Evolutionary conservation across 495 filamentous ascomycete genomes (phyloP).

Genomic region (Podospora australis): DNA sequence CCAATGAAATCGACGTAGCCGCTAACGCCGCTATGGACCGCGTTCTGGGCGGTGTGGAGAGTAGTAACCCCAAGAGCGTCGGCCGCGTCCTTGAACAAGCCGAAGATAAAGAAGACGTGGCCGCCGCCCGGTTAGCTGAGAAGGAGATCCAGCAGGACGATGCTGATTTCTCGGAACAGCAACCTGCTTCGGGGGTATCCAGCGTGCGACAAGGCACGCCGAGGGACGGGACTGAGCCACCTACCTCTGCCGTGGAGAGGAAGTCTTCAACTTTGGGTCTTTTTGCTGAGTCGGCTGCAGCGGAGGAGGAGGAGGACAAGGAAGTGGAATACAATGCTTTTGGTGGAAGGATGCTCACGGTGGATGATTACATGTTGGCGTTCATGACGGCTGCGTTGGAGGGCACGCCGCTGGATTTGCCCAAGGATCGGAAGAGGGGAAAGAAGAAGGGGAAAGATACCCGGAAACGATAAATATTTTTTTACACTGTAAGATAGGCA

Average conservation of each 20-base stretch:
- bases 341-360: conserved; percentile 49
- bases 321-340: conserved; percentile 50
- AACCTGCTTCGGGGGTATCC: conserved; percentile 40
- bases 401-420: conserved; percentile 70
- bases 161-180: conserved; percentile 83
- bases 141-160: conserved; percentile 86
- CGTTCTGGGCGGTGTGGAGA: conserved; percentile 59
- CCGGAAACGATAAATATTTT: conserved; percentile 9
- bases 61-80: conserved; percentile 38
- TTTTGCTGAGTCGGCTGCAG: conserved; percentile 31
- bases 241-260: neutral
- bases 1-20: conserved; percentile 55
- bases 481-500: too few relatives aligned
- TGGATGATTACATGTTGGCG: conserved; percentile 83
- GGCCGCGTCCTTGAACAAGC: conserved; percentile 72
- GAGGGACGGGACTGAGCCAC: conserved; percentile 36
- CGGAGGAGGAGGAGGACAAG: conserved; percentile 22
- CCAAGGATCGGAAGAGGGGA: conserved; percentile 68
- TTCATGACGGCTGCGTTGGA: conserved; percentile 72
- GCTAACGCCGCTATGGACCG: conserved; percentile 81
- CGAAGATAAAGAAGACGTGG: conserved; percentile 88
- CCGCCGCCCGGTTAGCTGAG: conserved; percentile 78
- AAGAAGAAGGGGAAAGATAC: conserved; percentile 27
- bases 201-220: conserved; percentile 41
- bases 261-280: conserved; percentile 36